Evolutionary conservation across 495 filamentous ascomycete species (phyloP), one percentile per base, ranked within the genome.

Genomic region (Daldinia caldariorum): DNA sequence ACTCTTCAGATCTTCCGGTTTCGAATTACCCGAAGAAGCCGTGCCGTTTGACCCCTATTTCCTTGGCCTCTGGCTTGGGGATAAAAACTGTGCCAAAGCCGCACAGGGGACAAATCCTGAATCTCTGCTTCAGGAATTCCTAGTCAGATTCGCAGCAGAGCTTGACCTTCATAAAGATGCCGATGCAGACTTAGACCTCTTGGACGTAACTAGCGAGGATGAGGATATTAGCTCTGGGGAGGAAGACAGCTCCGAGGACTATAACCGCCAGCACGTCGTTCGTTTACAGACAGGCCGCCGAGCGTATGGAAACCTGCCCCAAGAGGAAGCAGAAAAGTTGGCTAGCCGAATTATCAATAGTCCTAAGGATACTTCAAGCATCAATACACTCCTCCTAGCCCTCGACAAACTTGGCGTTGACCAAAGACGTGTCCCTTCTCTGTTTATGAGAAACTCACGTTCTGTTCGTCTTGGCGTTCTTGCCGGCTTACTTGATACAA

Each of bases 1-100:
- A 35, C 72, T 73, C 4, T 77, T 79, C 66, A 77, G 58, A 34
- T 45, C 55, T 43, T 31, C 43, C 8, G 41, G 53, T 31, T 71
- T 39, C 26, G 68, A 69, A 26, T 47, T 61, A 51, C 58, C 58
- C 31, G 32, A 56, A 37, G 16, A 56, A 16, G 16, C 53, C 22
- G 53, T 56, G 0, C 53, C 53, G 18, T 16, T 56, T 20, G 32
- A 56, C 31, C 53, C 53, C 1, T 56, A 56, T 22, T 56, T 56
- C 53, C n/a, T 56, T 0, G 53, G 53, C 29, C 53, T 56, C 53
- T 56, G 53, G 53, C 53, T 56, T 18, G 53, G 53, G 12, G 53
- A 56, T 56, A 32, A 37, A 56, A 14, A 12, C 0, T 32, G 16
- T 56, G n/a, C 32, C 0, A 37, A 8, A n/a, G 16, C 32, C 16